Evolutionary conservation across 1,139 yeast species (phyloP).

Genomic region (Hemisphaericaspora subhashii): DNA sequence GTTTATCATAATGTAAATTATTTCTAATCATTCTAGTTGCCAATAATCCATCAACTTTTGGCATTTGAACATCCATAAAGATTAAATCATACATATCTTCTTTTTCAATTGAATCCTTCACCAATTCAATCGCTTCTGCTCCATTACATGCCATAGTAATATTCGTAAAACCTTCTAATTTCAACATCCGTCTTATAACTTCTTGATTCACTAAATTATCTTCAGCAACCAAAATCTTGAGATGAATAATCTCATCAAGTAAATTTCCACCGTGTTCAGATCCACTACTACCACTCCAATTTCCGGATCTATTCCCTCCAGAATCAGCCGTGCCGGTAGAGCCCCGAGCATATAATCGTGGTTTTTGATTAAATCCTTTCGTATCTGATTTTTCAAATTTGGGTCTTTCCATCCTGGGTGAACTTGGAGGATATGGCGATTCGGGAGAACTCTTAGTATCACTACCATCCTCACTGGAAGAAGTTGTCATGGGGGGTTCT

Average conservation of each 20-base stretch:
- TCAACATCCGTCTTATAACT: conserved; percentile 82
- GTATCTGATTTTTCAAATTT: conserved; percentile 2
- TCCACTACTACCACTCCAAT: conserved; percentile 12
- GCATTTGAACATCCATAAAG: conserved; percentile 98
- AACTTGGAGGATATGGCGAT: neutral
- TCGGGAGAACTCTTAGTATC: neutral
- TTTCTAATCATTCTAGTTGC: conserved; percentile 76
- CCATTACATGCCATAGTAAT: conserved; percentile 86
- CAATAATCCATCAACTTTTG: conserved; percentile 79
- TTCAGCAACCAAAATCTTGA: conserved; percentile 83
- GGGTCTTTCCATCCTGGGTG: neutral
- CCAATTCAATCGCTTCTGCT: conserved; percentile 73
- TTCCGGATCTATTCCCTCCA: too few relatives aligned
- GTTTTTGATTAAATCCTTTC: conserved; percentile 22
- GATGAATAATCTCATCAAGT: conserved; percentile 33
- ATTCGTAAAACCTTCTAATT: conserved; percentile 70
- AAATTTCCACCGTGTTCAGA: conserved; percentile 21
- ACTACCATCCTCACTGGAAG: neutral
- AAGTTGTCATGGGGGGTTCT: conserved; percentile 1
- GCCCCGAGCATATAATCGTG: conserved; percentile 46
- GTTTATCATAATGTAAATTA: conserved; percentile 62
- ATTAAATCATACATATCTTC: conserved; percentile 60
- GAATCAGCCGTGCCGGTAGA: conserved; percentile 62
- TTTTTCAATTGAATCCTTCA: conserved; percentile 48
- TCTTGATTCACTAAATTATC: conserved; percentile 91